Evolutionary conservation across 108 stramenopile genomes (phyloP), one percentile per base, ranked within the genome.

Genomic region (Cyclotella choctawhatcheeana): DNA sequence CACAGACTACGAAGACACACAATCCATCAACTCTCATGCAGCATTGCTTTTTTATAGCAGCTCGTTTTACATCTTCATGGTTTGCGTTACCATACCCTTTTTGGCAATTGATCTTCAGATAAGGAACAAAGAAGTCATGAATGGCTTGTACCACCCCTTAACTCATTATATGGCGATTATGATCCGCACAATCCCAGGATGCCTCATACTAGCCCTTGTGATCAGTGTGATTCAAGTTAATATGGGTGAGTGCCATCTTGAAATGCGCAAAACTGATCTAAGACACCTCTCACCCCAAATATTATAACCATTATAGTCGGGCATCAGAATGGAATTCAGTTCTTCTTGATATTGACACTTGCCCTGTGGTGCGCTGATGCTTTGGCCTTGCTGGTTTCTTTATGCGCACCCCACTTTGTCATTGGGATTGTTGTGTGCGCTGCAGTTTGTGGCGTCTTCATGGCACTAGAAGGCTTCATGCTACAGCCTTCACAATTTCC

Each of bases 31-130:
- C n/a, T 65, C 72, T 8, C 64, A 81, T 12, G 53, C 78, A 12
- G 83, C 85, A 0, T 59, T 86, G 13, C 58, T 86, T 17, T 89
- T 86, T 51, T 89, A 86, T 58, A 84, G 85, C 61, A 84, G 82
- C 8, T 82, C 85, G 18, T 89, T 89, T 47, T 89, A 84, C 65
- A 83, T 86, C 29, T 89, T 86, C 63, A 89, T 89, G 88, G 74
- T 75, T 31, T 82, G 84, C 45, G 85, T 84, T 8, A 82, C 82
- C 1, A 32, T 89, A 10, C 88, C 88, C 3, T 89, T 89, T 64
- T 74, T 85, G 30, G 82, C 86, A 30, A 84, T 84, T 45, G 88
- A 89, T 60, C 73, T 84, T 24, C 74, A 54, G 22, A 89, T 89
- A 29, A 69, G 86, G 21, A 76, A 89, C 58, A 89, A 86, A 64